Base-by-base conservation (phyloP, 768 basidiomycete species). In the Pholiota conissans region DNA sequence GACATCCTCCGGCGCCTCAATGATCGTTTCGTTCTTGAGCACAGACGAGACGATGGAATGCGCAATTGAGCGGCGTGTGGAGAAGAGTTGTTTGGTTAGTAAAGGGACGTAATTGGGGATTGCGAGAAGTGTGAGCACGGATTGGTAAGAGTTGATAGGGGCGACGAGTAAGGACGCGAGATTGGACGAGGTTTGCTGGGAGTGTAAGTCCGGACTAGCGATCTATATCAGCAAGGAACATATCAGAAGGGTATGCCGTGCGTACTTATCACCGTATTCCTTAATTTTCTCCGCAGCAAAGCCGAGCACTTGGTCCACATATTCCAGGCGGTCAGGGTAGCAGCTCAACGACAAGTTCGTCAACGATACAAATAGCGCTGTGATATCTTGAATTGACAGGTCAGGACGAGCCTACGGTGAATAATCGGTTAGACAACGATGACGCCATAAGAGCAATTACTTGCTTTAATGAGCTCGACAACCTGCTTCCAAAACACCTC, bases 401-500 rank as follows among this genome's bases (percentile, higher is more conserved):
- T 99, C 97, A 11, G 97, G 97, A 59, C 97, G 90, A 59, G 96
- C 95, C 95, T 96, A 67, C 37, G 20, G 40, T 52, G 35, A 52
- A 14, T 20, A 40, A 40, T 40, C 24, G 28, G 27, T 40, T 40
- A 55, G 42, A 51, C 49, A 40, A 5, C 13, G 24, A 26, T 22
- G 27, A n/a, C 22, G 24, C 26, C 42, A 24, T 16, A 16, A 53
- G 13, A 9, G 24, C 10, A 20, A 42, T 8, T 18, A 68, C 82
- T 18, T 63, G 93, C 95, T 84, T 95, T 97, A 79, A 99, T 95
- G 26, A 99, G 84, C 69, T 97, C 90, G 10, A 98, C 95, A 5
- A 98, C 93, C 70, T 99, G 97, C 61, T 91, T 88, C 96, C 97
- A 99, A 71, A 98, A 99, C 10, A 98, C 95, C 69, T 99, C 97